Conservation (phyloP, 2,329 filamentous ascomycete species). For the Penicillium sp. region DNA sequence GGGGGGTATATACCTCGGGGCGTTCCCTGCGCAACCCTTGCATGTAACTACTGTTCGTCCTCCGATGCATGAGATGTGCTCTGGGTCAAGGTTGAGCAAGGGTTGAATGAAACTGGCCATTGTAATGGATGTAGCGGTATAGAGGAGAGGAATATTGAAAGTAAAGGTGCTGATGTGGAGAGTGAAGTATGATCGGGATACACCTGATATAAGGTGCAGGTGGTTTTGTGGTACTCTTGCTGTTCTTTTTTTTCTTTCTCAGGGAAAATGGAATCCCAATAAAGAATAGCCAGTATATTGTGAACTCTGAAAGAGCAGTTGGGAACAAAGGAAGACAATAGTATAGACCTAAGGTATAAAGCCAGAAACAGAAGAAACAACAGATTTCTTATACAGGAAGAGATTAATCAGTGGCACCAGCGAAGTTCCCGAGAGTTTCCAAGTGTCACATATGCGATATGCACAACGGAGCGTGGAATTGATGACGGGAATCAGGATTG, state of each 20-base stretch:
- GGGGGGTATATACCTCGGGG: slow-evolving; percentile 30
- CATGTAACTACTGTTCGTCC: slow-evolving; percentile 36
- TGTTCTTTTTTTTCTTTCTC: not conserved
- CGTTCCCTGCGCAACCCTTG: slow-evolving; percentile 37
- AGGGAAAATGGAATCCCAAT: not conserved
- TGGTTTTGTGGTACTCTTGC: not conserved
- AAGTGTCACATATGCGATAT: slow-evolving; percentile 19
- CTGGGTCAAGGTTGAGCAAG: slow-evolving; percentile 28
- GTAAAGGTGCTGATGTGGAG: not conserved
- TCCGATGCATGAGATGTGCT: slow-evolving; percentile 34
- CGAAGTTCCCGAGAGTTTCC: slow-evolving; percentile 8
- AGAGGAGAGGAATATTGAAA: not conserved
- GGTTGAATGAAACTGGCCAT: slow-evolving; percentile 22
- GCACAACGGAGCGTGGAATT: not conserved
- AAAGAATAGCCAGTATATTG: slow-evolving; percentile 1
- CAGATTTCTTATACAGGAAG: slow-evolving; percentile 17
- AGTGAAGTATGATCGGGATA: not conserved
- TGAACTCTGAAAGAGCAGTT: not conserved
- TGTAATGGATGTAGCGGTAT: not conserved
- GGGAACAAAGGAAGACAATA: slow-evolving; percentile 10
- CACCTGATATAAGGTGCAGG: not conserved
- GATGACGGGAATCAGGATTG: not conserved
- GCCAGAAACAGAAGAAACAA: slow-evolving; percentile 8
- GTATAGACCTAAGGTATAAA: slow-evolving; percentile 18
- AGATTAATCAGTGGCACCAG: slow-evolving; percentile 12